Conservation (phyloP, 257 asterid genomes). For the Verbena officinalis region DNA sequence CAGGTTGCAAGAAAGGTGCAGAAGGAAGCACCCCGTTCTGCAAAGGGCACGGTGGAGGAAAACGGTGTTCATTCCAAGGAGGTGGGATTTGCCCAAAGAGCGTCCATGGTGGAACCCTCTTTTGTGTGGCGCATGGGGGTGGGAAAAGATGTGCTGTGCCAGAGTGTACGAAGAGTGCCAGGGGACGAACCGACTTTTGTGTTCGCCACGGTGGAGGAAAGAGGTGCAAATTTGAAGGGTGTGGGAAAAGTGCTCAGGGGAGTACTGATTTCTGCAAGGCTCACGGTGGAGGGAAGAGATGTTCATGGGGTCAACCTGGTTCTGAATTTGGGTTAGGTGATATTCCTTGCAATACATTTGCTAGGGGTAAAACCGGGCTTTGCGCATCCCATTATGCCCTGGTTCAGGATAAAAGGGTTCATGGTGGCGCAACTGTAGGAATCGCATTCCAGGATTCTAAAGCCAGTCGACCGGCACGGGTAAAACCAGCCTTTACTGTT, state of each 20-base stretch:
- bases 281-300: constrained; percentile 94
- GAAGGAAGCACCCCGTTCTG: constrained; percentile 94
- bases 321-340: constrained; percentile 66
- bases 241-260: constrained; percentile 97
- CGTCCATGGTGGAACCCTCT: constrained; percentile 92
- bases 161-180: constrained; percentile 89
- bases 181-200: constrained; percentile 90
- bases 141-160: constrained; percentile 82
- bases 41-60: constrained; percentile 97
- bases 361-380: constrained; percentile 74
- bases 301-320: constrained; percentile 84
- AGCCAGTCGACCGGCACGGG: constrained; percentile 32
- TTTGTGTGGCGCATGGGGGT: constrained; percentile 93
- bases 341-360: constrained; percentile 64
- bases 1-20: constrained; percentile 83
- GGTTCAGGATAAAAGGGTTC: constrained; percentile 85
- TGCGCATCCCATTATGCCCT: constrained; percentile 79
- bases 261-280: constrained; percentile 97
- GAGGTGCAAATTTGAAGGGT: constrained; percentile 76
- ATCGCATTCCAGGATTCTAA: constrained; percentile 44
- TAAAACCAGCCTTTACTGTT: constrained; percentile 37
- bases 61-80: constrained; percentile 79
- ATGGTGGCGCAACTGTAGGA: constrained; percentile 76
- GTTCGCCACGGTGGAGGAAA: constrained; percentile 98
- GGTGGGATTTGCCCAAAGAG: constrained; percentile 89